Base-by-base conservation (phyloP, 1,139 yeast species). In the Saccharomycopsis hybrid region DNA sequence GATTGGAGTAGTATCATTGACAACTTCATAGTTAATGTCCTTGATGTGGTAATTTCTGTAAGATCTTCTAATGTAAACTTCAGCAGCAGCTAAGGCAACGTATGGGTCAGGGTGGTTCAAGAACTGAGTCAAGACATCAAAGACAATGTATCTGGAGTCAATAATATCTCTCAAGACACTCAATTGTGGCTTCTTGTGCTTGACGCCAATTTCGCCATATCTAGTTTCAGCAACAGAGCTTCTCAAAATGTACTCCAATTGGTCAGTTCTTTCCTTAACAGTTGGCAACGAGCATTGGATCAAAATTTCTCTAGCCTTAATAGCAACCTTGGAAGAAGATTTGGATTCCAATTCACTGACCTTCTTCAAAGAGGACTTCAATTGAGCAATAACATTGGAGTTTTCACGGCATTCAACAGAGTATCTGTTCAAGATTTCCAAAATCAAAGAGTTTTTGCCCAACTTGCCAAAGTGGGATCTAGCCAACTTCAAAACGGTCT, bases 271-370 rank as follows among this genome's bases (percentile, higher is more conserved):
- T 71, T 92, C 98, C 67, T 86, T 83, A 57, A 89, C 83, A 4
- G 97, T 89, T 44, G 99, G 98, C 69, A 92, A 76, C 41, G 97
- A 88, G 65, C 97, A 90, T 73, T 90, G 96, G 61, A 92, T 92
- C 62, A 92, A 78, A 56, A 92, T 85, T 70, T 94, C 99, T 67
- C 97, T 82, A 1, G 97, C 97, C 67, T 88, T 89, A 63, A 92
- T 76, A n/a, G 96, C 87, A 49, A 92, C 97, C 74, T 90, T 92
- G 35, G 95, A 92, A 45, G 96, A 82, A 13, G 87, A 80, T 65
- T 96, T 84, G 38, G 92, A 77, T 62, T 90, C 97, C 59, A 92
- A 76, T 65, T 86, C 94, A 51, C 89, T 96, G 59, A 94, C 73
- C 54, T 78, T 74, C 68, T 82, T 84, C 69, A 92, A 77, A 8